Percentiles rank a stretch among this genome's conserved stretches.
Conservation (phyloP, 2,329 filamentous ascomycete genomes). For the Albifimbria verrucaria region DNA sequence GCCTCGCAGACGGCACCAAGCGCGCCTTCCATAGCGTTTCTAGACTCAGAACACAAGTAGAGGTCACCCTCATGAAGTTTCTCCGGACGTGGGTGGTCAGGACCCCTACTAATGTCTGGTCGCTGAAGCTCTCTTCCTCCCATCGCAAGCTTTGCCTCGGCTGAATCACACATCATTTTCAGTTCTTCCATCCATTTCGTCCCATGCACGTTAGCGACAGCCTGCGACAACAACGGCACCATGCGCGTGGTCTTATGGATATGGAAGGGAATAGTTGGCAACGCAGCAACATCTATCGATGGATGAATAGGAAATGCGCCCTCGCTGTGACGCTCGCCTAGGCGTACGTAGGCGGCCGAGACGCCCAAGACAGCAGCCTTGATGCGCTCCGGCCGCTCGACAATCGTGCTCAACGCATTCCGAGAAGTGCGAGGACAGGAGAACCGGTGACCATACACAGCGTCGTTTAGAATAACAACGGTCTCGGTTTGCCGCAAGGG, state of each 20-base stretch:
- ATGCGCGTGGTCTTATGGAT: constrained; percentile 77
- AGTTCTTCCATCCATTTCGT: constrained; percentile 92
- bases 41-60: constrained; percentile 83
- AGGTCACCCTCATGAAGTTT: constrained; percentile 85
- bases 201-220: constrained; percentile 89
- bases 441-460: constrained; percentile 91
- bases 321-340: constrained; percentile 75
- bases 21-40: constrained; percentile 85
- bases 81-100: constrained; percentile 41
- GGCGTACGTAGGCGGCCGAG: constrained; percentile 82
- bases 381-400: constrained; percentile 89
- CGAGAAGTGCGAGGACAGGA: constrained; percentile 77
- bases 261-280: constrained; percentile 70
- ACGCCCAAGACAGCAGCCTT: constrained; percentile 80
- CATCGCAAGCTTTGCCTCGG: constrained; percentile 72
- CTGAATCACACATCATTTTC: constrained; percentile 76
- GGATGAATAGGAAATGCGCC: constrained; percentile 67
- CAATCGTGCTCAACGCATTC: constrained; percentile 71
- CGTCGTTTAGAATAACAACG: constrained; percentile 84
- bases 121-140: constrained; percentile 76
- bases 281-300: constrained; percentile 47
- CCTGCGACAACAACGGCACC: constrained; percentile 67
- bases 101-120: constrained; percentile 55
- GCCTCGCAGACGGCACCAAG: constrained; percentile 92
- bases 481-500: constrained; percentile 53